phyloP scores from a whole-genome alignment of 371 early-diverging fungal species.

The Mucor ambiguus region DNA sequence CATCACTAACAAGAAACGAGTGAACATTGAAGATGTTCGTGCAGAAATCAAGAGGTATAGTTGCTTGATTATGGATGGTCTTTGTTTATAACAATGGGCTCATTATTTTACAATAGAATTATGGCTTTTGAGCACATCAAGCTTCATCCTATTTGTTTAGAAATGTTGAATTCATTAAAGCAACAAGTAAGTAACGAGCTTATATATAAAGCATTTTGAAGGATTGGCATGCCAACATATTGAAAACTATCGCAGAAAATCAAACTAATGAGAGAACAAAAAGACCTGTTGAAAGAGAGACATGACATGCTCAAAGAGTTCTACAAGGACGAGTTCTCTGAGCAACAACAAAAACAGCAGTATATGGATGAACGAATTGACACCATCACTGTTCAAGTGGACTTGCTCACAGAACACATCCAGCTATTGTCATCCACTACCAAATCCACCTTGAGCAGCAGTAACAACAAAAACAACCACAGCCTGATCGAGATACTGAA shows the following conservation, averaged over 20 bases:
- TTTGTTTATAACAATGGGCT: background rate
- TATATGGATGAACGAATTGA: slow-evolving; percentile 85
- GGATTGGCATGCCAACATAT: background rate
- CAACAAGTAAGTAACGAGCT: slow-evolving; percentile 11
- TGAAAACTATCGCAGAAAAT: slow-evolving; percentile 8
- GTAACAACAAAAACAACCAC: slow-evolving; percentile 11
- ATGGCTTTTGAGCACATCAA: slow-evolving; percentile 19
- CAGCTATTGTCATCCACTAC: slow-evolving; percentile 1
- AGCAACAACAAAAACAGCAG: slow-evolving; percentile 40
- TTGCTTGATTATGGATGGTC: background rate
- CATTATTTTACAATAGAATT: background rate
- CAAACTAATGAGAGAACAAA: slow-evolving; percentile 63
- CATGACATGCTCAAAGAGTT: slow-evolving; percentile 43
- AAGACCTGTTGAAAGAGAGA: slow-evolving; percentile 68
- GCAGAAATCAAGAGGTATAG: slow-evolving; percentile 11
- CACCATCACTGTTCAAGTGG: slow-evolving; percentile 33
- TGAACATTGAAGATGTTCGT: slow-evolving; percentile 7
- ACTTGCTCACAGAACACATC: slow-evolving; percentile 27
- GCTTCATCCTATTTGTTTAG: slow-evolving; percentile 10
- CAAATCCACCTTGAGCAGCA: background rate
- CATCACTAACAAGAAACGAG: background rate
- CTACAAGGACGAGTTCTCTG: slow-evolving; percentile 38
- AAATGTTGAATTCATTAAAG: slow-evolving; percentile 20
- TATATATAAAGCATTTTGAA: background rate
- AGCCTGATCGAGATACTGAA: slow-evolving; percentile 10